Evolutionary conservation across 2,329 filamentous ascomycete species (phyloP).

Genomic region (Alternaria sp.): DNA sequence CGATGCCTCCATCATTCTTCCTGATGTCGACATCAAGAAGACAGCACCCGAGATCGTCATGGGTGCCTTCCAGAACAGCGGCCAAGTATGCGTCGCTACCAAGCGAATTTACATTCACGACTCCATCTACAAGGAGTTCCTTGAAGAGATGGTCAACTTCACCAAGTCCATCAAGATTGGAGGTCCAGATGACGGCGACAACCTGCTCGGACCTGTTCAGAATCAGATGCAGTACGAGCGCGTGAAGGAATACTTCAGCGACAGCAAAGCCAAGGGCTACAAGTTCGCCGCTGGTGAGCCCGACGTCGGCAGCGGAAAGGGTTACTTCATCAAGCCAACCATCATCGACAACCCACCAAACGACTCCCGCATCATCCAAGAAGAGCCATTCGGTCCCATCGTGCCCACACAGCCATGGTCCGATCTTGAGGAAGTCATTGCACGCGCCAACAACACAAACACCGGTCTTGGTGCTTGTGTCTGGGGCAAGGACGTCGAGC

Average conservation of each 20-base stretch:
- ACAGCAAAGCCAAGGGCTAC: slow-evolving; percentile 64
- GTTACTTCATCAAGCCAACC: slow-evolving; percentile 68
- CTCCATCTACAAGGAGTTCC: slow-evolving; percentile 50
- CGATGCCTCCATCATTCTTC: slow-evolving; percentile 67
- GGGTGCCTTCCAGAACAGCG: slow-evolving; percentile 65
- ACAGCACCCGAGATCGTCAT: slow-evolving; percentile 60
- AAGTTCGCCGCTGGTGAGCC: slow-evolving; percentile 62
- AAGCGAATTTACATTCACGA: slow-evolving; percentile 52
- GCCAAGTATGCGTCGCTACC: slow-evolving; percentile 57
- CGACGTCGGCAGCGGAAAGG: slow-evolving; percentile 48
- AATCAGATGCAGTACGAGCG: slow-evolving; percentile 72
- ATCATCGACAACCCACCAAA: slow-evolving; percentile 68
- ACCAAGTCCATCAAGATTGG: slow-evolving; percentile 56
- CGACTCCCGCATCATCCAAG: slow-evolving; percentile 64
- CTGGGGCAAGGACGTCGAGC: slow-evolving; percentile 54
- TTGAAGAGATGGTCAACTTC: slow-evolving; percentile 55
- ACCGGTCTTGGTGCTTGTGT: slow-evolving; percentile 64
- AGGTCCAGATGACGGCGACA: slow-evolving; percentile 52
- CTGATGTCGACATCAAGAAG: slow-evolving; percentile 65
- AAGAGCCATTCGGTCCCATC: slow-evolving; percentile 73
- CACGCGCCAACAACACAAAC: slow-evolving; percentile 59
- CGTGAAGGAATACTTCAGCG: slow-evolving; percentile 65
- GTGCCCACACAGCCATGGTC: slow-evolving; percentile 72
- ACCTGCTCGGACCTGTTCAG: slow-evolving; percentile 68
- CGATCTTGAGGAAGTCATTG: slow-evolving; percentile 62